Evolutionary conservation across 2,329 filamentous ascomycete genomes (phyloP), one percentile per base, ranked within the genome.

Genomic region (Trichoderma oligosporum): DNA sequence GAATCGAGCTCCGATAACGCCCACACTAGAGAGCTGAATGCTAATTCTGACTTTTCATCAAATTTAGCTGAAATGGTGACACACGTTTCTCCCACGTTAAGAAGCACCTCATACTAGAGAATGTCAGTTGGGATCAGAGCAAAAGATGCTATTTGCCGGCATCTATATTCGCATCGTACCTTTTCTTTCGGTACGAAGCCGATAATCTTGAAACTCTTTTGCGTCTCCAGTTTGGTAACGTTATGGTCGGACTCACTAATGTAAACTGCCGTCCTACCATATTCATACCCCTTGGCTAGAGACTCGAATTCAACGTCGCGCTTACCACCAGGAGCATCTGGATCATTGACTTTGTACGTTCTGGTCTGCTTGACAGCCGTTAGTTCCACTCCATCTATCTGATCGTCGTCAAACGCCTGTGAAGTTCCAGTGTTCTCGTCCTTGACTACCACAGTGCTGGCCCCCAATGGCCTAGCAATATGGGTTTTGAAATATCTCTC

Each of bases 401-500:
- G 73, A 24, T 81, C 77, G 2, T 62, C 73, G 2, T 74, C 73
- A 12, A 81, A 64, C 0, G 79, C 80, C 7, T 80, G 80, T 61
- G 86, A 79, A 2, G 80, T 72, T 2, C 63, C 68, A 1, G 72
- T 78, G 2, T 73, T 70, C 33, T 84, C 81, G 7, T 76, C 74
- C 53, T 76, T 79, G 54, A 79, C 62, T 3, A 91, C 87, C 57
- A 93, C 95, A 1, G 84, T 87, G 68, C 85, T 95, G 24, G 93
- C 91, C 7, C 87, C 81, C 2, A 86, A 84, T 1, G 91, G 81
- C 60, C 82, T 82, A 7, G 91, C 90, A 25, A 87, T 75, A 72
- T 92, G 90, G 0, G 88, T 94, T 70, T 88, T 88, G 65, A 92
- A 93, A 70, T 95, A 99, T 56, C 94, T 84, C 71, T 97, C 91